phyloP scores from a whole-genome alignment of 352 stramenopile species.

The Phytopythium aichiense region DNA sequence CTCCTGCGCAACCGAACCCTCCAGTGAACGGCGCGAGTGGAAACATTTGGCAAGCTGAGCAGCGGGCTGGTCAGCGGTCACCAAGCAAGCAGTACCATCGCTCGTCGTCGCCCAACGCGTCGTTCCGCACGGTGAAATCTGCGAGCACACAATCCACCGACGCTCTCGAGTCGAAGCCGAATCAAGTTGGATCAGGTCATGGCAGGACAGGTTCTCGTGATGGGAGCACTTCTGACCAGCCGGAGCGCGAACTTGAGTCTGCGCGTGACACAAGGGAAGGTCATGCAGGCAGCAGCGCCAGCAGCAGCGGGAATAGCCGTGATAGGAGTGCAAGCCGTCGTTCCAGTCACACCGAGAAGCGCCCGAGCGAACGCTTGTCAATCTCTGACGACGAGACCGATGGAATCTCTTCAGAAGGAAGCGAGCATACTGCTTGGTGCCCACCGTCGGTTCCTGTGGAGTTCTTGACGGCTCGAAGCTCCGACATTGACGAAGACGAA shows the following conservation, averaged over 20 bases:
- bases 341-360: not conserved
- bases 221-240: slow-evolving; percentile 19
- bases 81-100: not conserved
- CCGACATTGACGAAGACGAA: slow-evolving; percentile 21
- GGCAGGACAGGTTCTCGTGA: not conserved
- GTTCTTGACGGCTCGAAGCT: slow-evolving; percentile 32
- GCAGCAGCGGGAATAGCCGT: not conserved
- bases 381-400: slow-evolving; percentile 5
- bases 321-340: not conserved
- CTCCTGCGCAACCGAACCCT: not conserved
- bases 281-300: not conserved
- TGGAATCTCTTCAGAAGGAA: slow-evolving; percentile 4
- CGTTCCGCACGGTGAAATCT: slow-evolving; percentile 1
- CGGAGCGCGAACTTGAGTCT: slow-evolving; percentile 39
- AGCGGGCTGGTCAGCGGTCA: not conserved
- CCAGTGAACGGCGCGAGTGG: not conserved
- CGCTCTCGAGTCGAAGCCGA: not conserved
- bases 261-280: not conserved
- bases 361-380: not conserved
- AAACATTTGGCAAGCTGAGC: not conserved
- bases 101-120: not conserved
- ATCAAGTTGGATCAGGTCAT: not conserved
- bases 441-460: slow-evolving; percentile 18
- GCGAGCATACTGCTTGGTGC: not conserved
- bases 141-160: not conserved